These are phyloP conservation scores for Meripilus lineatus DNA, from an alignment of 1,284 basidiomycete species.

Conservation along the genomic window DNA sequence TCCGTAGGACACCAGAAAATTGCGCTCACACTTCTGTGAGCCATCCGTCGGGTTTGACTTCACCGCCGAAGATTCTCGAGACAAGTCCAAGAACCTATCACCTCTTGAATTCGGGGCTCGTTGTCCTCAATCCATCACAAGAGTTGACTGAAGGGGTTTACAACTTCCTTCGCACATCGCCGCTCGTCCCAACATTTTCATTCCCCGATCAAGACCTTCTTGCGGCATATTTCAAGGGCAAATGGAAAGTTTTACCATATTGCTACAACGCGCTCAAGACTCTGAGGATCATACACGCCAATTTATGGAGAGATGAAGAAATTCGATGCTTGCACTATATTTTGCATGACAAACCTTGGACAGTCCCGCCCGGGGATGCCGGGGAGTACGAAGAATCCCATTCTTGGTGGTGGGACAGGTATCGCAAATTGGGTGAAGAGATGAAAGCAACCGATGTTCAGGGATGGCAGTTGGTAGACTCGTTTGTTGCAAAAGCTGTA, in stretches of 20 bases:
- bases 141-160: slow-evolving; percentile 48
- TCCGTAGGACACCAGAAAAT: slow-evolving; percentile 82
- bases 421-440: slow-evolving; percentile 45
- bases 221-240: slow-evolving; percentile 73
- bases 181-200: slow-evolving; percentile 62
- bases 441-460: slow-evolving; percentile 41
- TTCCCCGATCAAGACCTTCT: slow-evolving; percentile 96
- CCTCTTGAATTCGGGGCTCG: slow-evolving; percentile 86
- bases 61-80: slow-evolving; percentile 42
- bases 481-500: slow-evolving; percentile 37
- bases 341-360: slow-evolving; percentile 75
- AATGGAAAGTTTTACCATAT: slow-evolving; percentile 73
- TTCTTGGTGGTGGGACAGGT: slow-evolving; percentile 76
- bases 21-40: slow-evolving; percentile 75
- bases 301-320: slow-evolving; percentile 76
- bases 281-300: slow-evolving; percentile 59
- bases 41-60: slow-evolving; percentile 43
- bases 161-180: slow-evolving; percentile 62
- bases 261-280: slow-evolving; percentile 87
- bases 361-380: slow-evolving; percentile 31
- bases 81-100: slow-evolving; percentile 66
- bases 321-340: slow-evolving; percentile 76
- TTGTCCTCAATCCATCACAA: slow-evolving; percentile 79
- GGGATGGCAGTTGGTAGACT: slow-evolving; percentile 48
- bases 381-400: slow-evolving; percentile 47